Base-by-base conservation (phyloP, 768 basidiomycete species). In the Phanerochaete carnosa region DNA sequence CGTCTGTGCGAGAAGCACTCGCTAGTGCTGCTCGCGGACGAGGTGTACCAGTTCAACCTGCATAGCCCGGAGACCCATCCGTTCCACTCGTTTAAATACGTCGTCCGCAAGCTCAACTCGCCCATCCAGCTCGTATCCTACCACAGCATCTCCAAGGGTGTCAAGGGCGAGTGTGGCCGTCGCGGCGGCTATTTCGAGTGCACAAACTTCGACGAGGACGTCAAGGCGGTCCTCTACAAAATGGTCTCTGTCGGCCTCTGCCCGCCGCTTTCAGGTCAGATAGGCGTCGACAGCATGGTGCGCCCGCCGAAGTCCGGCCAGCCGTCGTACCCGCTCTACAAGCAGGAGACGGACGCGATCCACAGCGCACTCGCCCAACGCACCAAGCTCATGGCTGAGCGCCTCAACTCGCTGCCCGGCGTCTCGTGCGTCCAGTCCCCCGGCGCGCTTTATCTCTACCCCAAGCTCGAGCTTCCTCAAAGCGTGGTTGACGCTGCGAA, bases 121-220 rank as follows among this genome's bases (percentile, higher is more conserved):
- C 81, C 84, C 58, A 76, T 95, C 59, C 86, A 92, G 46, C 86
- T 99, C 71, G 79, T 99, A 57, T 95, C 92, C 47, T 98, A 97
- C 88, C 96, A 99, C 78, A 94, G 92, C 57, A 96, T 96, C 72
- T 95, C 93, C 59, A 99, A 99, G 74, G 96, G 96, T 56, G 92
- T 97, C 62, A 85, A 84, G 37, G 96, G 96, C 61, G 96, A 99
- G 76, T 99, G 97, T 72, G 96, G 97, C 1, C 82, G 96, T n/a
- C 83, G 97, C 51, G 96, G 96, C 33, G 96, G 95, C 2, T 99
- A 97, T 79, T 95, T 96, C 67, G 96, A 99, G 76, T 86, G 88
- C 71, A 82, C 84, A 62, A 98, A 98, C 75, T 76, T 99, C 65
- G 70, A 80, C 13, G 79, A 86, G 8, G 88, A 93, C 29, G 81